A percentile compares a stretch with the other conserved stretches of the same genome.
phyloP scores from a whole-genome alignment of 202 grass and related monocot genomes.

The Zoysia matrella region DNA sequence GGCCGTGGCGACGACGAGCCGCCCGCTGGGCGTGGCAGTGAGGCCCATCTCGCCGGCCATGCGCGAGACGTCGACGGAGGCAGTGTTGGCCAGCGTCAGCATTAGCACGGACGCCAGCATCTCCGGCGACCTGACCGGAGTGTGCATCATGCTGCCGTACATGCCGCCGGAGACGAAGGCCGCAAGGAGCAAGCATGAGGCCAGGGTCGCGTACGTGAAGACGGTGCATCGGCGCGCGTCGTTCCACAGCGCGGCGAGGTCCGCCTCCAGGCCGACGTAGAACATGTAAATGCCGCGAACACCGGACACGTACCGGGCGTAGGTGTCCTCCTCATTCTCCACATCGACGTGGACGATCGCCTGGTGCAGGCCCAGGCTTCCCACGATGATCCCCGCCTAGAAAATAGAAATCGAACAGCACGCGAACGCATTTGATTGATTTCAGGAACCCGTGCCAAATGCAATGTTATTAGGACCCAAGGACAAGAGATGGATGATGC shows the following conservation, averaged over 20 bases:
- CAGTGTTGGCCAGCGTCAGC: conserved; percentile 49
- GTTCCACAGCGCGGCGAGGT: conserved; percentile 68
- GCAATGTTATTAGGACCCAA: too few species aligned
- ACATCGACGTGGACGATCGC: conserved; percentile 48
- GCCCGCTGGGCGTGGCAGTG: conserved; percentile 57
- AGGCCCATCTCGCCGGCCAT: conserved; percentile 67
- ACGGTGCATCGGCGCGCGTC: conserved; percentile 42
- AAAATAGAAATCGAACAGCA: too few species aligned
- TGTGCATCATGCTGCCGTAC: conserved; percentile 51
- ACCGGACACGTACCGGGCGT: conserved; percentile 33
- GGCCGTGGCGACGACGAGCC: conserved; percentile 56
- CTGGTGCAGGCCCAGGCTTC: conserved; percentile 43
- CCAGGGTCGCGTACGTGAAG: conserved; percentile 47
- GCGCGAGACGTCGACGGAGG: conserved; percentile 54
- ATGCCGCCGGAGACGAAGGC: conserved; percentile 43
- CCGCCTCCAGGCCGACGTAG: conserved; percentile 71
- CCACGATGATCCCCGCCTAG: conserved; percentile 66
- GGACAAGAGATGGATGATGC: too few species aligned
- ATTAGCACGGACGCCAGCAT: conserved; percentile 47
- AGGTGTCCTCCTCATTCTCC: conserved; percentile 49
- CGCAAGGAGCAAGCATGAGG: conserved; percentile 47
- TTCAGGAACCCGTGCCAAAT: too few species aligned
- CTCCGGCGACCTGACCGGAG: conserved; percentile 38
- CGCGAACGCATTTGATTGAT: too few species aligned
- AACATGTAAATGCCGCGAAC: conserved; percentile 71